Base-by-base conservation (phyloP, 257 asterid genomes). In the Verbascum thapsus region DNA sequence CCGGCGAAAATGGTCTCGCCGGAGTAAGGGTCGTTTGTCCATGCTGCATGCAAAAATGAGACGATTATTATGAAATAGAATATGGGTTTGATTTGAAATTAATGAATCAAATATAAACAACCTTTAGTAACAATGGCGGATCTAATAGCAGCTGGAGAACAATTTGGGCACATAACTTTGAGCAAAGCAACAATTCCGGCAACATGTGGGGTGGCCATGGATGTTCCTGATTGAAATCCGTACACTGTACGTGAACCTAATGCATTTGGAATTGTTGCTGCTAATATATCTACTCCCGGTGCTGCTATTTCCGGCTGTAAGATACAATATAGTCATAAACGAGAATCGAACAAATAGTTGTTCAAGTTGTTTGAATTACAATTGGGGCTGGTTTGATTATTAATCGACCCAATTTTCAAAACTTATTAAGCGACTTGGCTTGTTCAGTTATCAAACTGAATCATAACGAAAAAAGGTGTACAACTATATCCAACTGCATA, bases 231-330 rank as follows among this genome's bases (percentile, higher is more conserved):
- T 0, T 35, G 0, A 13, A 38, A 38, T 57, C 0, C 19, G 7
- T 45, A 55, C 1, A 45, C 60, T 26, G 32, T 26, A 7, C 5
- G 8, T 34, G 45, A 50, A 22, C 10, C 42, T 5, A 7, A 1
- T 54, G 0, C 7, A 0, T 10, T 2, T 1, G 41, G 56, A 53
- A 47, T 9, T 19, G 52, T 5, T 6, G 81, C 85, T 19, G 77
- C 81, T 55, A 79, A 48, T 72, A 76, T 72, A 38, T 69, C 67
- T 10, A 74, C 74, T 57, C 85, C 81, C 3, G 85, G 85, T 16
- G 85, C 85, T 34, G 75, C 77, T 45, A 79, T 60, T 34, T 79
- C 85, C 0, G 80, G 85, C 85, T 74, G 69, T 41, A 62, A 7
- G 16, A 7, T 43, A 17, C 3, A 10, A 12, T 41, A 11, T 18